Evolutionary conservation across 202 grass and related monocot species (phyloP), one percentile per base, ranked within the genome.

Genomic region (Musa balbisiana): DNA sequence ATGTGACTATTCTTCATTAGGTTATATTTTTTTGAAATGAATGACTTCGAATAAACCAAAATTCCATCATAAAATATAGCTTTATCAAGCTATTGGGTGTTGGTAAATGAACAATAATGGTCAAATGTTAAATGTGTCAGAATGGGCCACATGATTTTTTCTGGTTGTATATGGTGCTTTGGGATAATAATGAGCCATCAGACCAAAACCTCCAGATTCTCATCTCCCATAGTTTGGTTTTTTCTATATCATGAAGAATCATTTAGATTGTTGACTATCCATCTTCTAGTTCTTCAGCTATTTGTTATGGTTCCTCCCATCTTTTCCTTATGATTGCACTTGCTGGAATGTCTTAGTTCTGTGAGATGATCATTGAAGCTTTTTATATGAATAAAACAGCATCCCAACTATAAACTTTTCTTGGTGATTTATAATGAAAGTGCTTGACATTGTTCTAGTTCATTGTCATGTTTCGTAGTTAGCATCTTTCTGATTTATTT

Each of bases 1-100:
- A 71, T 70, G 23, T 81, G 67, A 77, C 24, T 74, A 10, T 55
- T 85, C 56, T 51, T 75, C 51, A 78, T 9, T 12, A 33, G 56
- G 2, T 11, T 20, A 49, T 52, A 68, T 62, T 74, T 53, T 27
- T 52, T 8, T 2, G n/a, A 23, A 62, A 8, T 49, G 55, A 13
- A 77, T 77, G 52, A 24, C 8, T 10, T 70, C 2, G 17, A 17
- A 15, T 70, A 1, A 51, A 20, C 13, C 49, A 17, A 11, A 27
- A 70, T 50, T 19, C 17, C 62, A 58, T 52, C 4, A 8, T 71
- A 16, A 19, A 3, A 74, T 74, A 25, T 43, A 60, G 56, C 56
- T 19, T 60, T 60, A 60, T 60, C 16, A 60, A 60, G n/a, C 8
- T 60, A 13, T 65, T 20, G 64, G 3, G 62, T 63, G 51, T 62